Evolutionary conservation across 768 basidiomycete genomes (phyloP).

Genomic region (Multifurca ochricompacta): DNA sequence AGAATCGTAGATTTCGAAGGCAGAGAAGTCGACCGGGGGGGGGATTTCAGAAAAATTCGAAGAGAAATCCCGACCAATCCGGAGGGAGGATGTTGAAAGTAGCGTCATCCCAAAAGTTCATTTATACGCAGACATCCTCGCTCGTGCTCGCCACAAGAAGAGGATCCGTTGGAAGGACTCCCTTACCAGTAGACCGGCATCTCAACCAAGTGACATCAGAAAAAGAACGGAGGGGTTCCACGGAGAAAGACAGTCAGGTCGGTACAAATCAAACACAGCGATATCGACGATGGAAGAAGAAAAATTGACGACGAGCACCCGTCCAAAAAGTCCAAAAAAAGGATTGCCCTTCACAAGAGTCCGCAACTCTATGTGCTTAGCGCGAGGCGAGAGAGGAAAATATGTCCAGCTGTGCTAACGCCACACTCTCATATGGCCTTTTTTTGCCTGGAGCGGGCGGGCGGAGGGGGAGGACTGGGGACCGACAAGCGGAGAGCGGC

Average conservation of each 20-base stretch:
- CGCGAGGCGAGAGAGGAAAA: neutral
- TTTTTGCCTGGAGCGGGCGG: neutral
- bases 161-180: neutral
- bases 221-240: too few relatives aligned
- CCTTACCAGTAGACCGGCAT: too few relatives aligned
- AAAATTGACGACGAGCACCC: too few relatives aligned
- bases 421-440: neutral
- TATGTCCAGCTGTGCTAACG: neutral
- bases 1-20: neutral
- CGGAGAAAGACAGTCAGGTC: too few relatives aligned
- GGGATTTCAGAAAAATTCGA: neutral
- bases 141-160: neutral
- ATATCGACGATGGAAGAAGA: neutral
- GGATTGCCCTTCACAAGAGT: neutral
- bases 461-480: neutral
- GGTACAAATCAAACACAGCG: neutral
- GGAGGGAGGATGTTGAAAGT: neutral
- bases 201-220: too few relatives aligned
- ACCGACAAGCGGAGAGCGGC: neutral
- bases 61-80: neutral
- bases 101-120: neutral
- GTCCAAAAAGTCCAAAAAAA: too few relatives aligned
- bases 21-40: too few relatives aligned
- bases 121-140: constrained; percentile 3
- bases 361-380: neutral